phyloP scores from a whole-genome alignment of 208 protist genomes.

The Acanthamoeba royreba region DNA sequence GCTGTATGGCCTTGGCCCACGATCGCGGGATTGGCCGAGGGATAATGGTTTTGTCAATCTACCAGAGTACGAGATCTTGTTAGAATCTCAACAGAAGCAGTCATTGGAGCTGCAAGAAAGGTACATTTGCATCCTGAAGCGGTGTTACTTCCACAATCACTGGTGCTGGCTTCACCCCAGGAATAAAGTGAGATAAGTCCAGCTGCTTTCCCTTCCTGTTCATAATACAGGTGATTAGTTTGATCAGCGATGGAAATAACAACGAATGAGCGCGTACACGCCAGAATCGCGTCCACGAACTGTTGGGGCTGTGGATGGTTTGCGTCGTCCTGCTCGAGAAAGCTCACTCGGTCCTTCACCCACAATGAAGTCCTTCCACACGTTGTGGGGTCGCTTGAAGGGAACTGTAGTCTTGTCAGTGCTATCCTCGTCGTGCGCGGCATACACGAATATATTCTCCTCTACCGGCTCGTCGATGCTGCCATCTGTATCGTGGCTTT shows the following conservation, averaged over 20 bases:
- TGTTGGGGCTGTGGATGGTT: background rate
- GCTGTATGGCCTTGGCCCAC: slow-evolving; percentile 13
- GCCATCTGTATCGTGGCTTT: background rate
- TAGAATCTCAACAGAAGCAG: background rate
- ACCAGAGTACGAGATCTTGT: background rate
- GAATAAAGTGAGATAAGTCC: slow-evolving; percentile 3
- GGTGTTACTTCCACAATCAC: background rate
- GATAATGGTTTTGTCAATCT: slow-evolving; percentile 9
- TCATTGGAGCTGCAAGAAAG: background rate
- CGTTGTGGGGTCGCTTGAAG: slow-evolving; percentile 11
- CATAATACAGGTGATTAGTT: background rate
- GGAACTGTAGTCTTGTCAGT: background rate
- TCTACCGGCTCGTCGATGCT: background rate
- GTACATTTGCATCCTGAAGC: background rate
- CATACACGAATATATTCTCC: slow-evolving; percentile 20
- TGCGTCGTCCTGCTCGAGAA: background rate
- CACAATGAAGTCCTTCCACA: slow-evolving; percentile 28
- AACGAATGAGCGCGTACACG: background rate
- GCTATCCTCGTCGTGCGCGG: background rate
- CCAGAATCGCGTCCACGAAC: background rate
- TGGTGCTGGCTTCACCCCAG: background rate
- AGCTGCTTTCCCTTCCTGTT: background rate
- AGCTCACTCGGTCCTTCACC: background rate
- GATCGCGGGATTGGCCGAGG: background rate
- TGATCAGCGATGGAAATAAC: background rate